A percentile compares a stretch with the other conserved stretches of the same genome.
Conservation (phyloP, 257 asterid genomes). For the Henckelia pumila region DNA sequence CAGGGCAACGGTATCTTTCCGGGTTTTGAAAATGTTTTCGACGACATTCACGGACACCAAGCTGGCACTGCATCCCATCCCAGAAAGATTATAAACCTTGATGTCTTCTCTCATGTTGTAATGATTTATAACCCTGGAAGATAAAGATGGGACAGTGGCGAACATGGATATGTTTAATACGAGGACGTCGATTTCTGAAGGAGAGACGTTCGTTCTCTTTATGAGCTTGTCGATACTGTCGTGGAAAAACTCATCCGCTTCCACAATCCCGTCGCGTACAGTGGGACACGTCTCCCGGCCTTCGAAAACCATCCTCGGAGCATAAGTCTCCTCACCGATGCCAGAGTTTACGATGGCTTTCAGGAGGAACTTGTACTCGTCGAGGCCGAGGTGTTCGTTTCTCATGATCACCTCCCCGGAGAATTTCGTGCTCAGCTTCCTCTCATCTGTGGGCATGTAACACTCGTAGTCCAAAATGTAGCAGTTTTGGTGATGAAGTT, state of each 20-base stretch:
- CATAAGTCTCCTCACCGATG: conserved; percentile 89
- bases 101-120: conserved; percentile 62
- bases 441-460: conserved; percentile 50
- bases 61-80: conserved; percentile 97
- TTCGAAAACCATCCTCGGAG: conserved; percentile 62
- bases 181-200: conserved; percentile 64
- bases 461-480: conserved; percentile 80
- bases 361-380: conserved; percentile 68
- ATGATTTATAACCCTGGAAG: conserved; percentile 52
- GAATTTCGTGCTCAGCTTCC: conserved; percentile 52
- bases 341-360: conserved; percentile 86
- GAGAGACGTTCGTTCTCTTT: conserved; percentile 38
- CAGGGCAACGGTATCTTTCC: conserved; percentile 44
- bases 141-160: conserved; percentile 51
- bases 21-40: conserved; percentile 40
- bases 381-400: conserved; percentile 68
- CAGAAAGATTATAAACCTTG: conserved; percentile 72
- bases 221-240: conserved; percentile 45
- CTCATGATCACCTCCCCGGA: conserved; percentile 61
- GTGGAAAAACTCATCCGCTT: conserved; percentile 75
- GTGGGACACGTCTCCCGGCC: conserved; percentile 62
- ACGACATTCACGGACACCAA: conserved; percentile 52
- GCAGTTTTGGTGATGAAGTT: conserved; percentile 45
- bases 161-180: conserved; percentile 84
- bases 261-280: conserved; percentile 44